Evolutionary conservation across 306 rosid species (phyloP), one percentile per base, ranked within the genome.

Genomic region (Crotalaria pallida): DNA sequence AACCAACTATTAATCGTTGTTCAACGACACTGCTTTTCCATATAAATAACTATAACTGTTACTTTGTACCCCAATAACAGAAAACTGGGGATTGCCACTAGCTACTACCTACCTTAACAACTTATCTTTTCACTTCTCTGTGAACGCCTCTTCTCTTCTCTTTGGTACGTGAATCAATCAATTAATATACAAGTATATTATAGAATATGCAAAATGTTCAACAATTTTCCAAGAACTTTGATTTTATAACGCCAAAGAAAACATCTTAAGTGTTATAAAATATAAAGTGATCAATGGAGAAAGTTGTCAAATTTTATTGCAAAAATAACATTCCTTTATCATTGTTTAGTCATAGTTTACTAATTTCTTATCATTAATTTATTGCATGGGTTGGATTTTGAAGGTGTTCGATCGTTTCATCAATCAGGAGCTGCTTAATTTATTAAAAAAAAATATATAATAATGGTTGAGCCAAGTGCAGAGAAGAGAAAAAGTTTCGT

Each of bases 31-130:
- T 31, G 5, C 22, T 24, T 31, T 5, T 31, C 1, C 7, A 31
- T 31, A 34, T 68, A 76, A 55, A 7, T 11, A 51, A 21, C 1
- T 3, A 24, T 24, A 3, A 24, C 33, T 3, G 50, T 45, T 43
- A 44, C 34, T 52, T 49, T 71, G 33, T 17, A 26, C 16, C 6
- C 13, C 44, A 52, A 16, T 27, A 3, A 31, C 36, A 31, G 5
- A 3, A 1, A 5, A 31, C 6, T 1, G 36, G 5, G 80, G 79
- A 53, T 69, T 40, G 34, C 66, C 58, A 36, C 58, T 51, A 22
- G 72, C 80, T 52, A n/a, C n/a, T n/a, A n/a, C n/a, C n/a, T 36
- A 63, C 5, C 58, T n/a, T n/a, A 47, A 7, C 49, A 53, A 80
- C 58, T 12, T 65, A 50, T 51, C 41, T 36, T 51, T 29, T 72